A percentile compares a stretch with the other conserved stretches of the same genome.
phyloP scores from a whole-genome alignment of 306 rosid genomes.

The Cucurbita moschata region DNA sequence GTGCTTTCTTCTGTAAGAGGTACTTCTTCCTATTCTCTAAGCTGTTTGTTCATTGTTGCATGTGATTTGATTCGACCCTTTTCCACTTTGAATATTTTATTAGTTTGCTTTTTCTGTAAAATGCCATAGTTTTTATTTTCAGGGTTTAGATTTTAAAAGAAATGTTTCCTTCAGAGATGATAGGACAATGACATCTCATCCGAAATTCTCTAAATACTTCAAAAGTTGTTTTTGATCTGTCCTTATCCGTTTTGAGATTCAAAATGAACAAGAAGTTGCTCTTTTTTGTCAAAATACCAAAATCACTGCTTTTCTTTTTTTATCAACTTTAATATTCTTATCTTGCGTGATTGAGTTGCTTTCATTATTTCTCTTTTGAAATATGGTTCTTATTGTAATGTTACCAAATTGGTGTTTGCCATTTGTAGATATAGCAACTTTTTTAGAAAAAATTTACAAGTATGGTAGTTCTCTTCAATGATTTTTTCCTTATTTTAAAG shows the following conservation, averaged over 20 bases:
- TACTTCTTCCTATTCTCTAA: neutral
- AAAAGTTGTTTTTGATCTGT: neutral
- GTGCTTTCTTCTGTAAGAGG: neutral
- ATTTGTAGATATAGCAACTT: neutral
- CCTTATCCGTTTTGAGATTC: neutral
- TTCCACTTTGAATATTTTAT: neutral
- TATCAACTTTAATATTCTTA: neutral
- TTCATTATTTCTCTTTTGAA: neutral
- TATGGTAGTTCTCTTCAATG: no score
- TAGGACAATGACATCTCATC: neutral
- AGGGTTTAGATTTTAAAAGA: no score
- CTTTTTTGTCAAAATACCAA: neutral
- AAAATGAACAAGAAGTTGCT: neutral
- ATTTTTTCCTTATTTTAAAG: no score
- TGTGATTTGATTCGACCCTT: constrained; percentile 2
- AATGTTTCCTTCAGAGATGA: no score
- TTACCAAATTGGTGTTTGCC: neutral
- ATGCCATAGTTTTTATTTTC: neutral
- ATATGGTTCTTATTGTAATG: neutral
- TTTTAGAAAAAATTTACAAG: no score
- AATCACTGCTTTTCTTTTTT: neutral
- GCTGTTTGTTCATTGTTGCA: neutral
- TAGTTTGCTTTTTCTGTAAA: neutral
- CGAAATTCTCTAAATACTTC: no score
- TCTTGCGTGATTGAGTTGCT: neutral